Evolutionary conservation across 192 early-diverging fungal genomes (phyloP).

Genomic region (Gigaspora rosea): DNA sequence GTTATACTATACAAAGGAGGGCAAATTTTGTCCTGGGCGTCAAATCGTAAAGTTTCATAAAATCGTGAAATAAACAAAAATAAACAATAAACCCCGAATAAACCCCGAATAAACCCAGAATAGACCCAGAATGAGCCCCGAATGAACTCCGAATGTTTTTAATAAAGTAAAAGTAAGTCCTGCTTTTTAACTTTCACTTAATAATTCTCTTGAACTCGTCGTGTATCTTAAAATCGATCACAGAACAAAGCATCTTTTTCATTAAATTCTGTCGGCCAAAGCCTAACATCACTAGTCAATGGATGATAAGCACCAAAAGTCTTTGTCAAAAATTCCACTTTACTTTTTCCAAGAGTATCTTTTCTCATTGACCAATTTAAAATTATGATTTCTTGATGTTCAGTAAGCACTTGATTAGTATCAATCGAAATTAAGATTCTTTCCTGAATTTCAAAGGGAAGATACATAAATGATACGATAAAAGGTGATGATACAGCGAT

Average conservation of each 20-base stretch:
- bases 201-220: no score
- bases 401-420: neutral
- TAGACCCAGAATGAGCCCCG: no score
- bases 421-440: constrained; percentile 9
- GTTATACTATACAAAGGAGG: no score
- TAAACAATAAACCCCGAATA: no score
- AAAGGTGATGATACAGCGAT: neutral
- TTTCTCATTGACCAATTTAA: neutral
- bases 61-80: no score
- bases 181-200: no score
- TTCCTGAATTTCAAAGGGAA: constrained; percentile 24
- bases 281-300: neutral
- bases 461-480: neutral
- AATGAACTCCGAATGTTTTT: no score
- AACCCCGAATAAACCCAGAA: no score
- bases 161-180: no score
- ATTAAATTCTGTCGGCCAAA: constrained; percentile 15
- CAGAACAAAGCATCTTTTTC: neutral
- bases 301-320: constrained; percentile 7
- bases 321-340: neutral
- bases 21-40: no score
- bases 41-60: no score
- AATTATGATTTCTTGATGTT: neutral
- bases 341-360: neutral
- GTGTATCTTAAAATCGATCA: no score